Base-by-base conservation (phyloP, 2,329 filamentous ascomycete species). In the Pyrenophora teres region DNA sequence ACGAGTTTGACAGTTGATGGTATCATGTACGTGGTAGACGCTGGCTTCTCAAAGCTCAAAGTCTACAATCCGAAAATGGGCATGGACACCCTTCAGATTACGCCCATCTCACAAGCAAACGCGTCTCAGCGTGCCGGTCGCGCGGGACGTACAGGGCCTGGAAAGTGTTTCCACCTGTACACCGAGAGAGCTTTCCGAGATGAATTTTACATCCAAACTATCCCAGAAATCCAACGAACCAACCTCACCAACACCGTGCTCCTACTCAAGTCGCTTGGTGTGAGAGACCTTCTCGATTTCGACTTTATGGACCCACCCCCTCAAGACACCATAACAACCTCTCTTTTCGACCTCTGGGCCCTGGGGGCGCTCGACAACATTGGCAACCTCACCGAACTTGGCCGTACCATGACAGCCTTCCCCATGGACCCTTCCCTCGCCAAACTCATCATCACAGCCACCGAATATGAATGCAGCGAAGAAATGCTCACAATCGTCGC, bases 261-360 rank as follows among this genome's bases (percentile, higher is more conserved):
- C 12, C 84, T 99, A 41, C 82, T 99, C 40, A 99, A 99, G 70
- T 96, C 91, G 0, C 83, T 99, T 0, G 94, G 94, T 0, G 93
- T 99, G 15, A 93, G 90, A 68, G 92, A 99, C 62, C 80, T 99
- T 8, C 77, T 99, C 1, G 93, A 99, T 72, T 99, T 99, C 68
- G 92, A 97, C 72, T 99, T 99, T 65, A 97, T 99, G 93, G 94
- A 99, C 63, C 94, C 94, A 1, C 94, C 94, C 6, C 94, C 94
- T 0, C 94, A 99, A 75, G 95, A 99, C 67, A 97, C 92, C 0
- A 97, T 99, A 60, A 93, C 91, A 0, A 99, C 94, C 0, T 97
- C 92, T 3, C 86, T 99, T 31, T 99, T 97, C 75, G 94, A 99
- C 65, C 84, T 99, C 0, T 99, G 94, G 94, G 92, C 94, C 0